A percentile compares a stretch with the other conserved stretches of the same genome.
phyloP scores from a whole-genome alignment of 805 yeast species.

The Wickerhamomyces alni region DNA sequence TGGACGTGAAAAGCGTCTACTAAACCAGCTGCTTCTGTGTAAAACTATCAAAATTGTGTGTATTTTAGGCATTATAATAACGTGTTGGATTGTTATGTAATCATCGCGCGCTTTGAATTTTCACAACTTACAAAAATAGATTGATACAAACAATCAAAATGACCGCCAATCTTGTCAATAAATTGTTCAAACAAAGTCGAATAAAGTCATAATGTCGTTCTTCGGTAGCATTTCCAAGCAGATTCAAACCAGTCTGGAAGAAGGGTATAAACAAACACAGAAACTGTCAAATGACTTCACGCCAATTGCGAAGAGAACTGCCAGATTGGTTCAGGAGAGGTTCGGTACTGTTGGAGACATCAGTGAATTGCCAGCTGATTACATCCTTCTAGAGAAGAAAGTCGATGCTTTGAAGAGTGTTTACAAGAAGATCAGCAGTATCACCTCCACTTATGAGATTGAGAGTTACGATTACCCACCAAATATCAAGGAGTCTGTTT shows the following conservation, averaged over 20 bases:
- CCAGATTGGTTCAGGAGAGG: slow-evolving; percentile 53
- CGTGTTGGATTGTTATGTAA: too few relatives aligned
- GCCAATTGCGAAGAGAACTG: slow-evolving; percentile 56
- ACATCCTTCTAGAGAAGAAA: slow-evolving; percentile 58
- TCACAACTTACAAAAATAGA: too few relatives aligned
- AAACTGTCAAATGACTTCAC: slow-evolving; percentile 37
- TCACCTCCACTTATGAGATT: slow-evolving; percentile 61
- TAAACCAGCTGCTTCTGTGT: neutral
- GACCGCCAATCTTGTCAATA: too few relatives aligned
- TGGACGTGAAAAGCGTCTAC: slow-evolving; percentile 1
- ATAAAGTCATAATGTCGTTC: slow-evolving; percentile 19
- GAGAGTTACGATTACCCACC: slow-evolving; percentile 84
- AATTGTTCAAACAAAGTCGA: too few relatives aligned
- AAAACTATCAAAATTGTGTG: neutral
- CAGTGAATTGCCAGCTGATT: slow-evolving; percentile 70
- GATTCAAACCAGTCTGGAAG: slow-evolving; percentile 20
- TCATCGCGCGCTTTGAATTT: too few relatives aligned
- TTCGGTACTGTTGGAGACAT: slow-evolving; percentile 62
- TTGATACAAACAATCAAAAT: neutral
- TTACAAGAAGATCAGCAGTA: slow-evolving; percentile 44
- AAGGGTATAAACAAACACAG: slow-evolving; percentile 32
- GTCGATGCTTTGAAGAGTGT: slow-evolving; percentile 59
- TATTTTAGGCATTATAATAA: neutral
- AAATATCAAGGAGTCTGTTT: slow-evolving; percentile 58
- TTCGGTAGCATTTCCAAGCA: slow-evolving; percentile 21